Base-by-base conservation (phyloP, 2,329 filamentous ascomycete genomes). In the Colletotrichum plurivorum region DNA sequence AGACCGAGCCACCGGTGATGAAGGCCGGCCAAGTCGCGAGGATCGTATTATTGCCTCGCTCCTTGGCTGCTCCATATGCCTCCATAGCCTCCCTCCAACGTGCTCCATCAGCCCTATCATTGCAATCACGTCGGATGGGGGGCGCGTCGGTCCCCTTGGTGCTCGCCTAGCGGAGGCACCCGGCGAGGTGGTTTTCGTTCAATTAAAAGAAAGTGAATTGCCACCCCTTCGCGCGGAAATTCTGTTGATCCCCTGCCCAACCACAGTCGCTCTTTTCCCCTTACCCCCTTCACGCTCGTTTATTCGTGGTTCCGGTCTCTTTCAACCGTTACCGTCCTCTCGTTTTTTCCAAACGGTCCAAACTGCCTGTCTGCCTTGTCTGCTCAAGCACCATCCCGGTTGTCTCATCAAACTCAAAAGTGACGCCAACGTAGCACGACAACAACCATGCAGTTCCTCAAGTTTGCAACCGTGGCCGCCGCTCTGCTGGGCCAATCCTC, bases 171-270 rank as follows among this genome's bases (percentile, higher is more conserved):
- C 62, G 62, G 55, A 56, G 41, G 41, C 39, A 48, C 49, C 41
- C 49, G 51, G 43, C 62, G 36, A 48, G 43, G 54, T 46, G 51
- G 18, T 59, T 66, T 48, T 66, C 36, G n/a, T 56, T 61, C 51
- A 60, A 66, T 66, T 51, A 69, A 69, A 61, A 66, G 46, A 46
- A 51, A 63, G 46, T 57, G 53, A 60, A 25, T 59, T 66, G 60
- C 59, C 66, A 69, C 54, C 51, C 27, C 60, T 27, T 55, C 43
- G 22, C 49, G 43, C 31, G 45, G 57, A 55, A 62, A 62, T 13
- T 54, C 48, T 62, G 66, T 41, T 54, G 43, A 69, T 63, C 66
- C 66, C 61, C 62, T 59, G 49, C 55, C 59, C 43, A 65, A 69
- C 61, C 66, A 63, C 55, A 31, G 55, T 56, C 61, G 48, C 65